Evolutionary conservation across 352 stramenopile genomes (phyloP).

Genomic region (Globisporangium cederbergense): DNA sequence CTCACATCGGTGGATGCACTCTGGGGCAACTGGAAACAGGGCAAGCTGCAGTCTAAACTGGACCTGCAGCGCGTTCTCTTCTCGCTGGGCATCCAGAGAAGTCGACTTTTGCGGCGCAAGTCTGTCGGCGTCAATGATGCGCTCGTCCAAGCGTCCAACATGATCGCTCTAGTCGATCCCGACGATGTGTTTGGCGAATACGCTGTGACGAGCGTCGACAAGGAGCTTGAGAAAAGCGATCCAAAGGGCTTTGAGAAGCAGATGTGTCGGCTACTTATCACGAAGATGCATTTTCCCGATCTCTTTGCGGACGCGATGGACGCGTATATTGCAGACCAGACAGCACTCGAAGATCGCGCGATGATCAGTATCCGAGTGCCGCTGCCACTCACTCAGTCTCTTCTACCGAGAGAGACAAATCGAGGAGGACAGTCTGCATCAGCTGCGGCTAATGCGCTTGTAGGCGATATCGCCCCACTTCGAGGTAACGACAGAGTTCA

Average conservation of each 20-base stretch:
- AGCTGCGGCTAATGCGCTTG: slow-evolving; percentile 2
- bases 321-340: slow-evolving; percentile 16
- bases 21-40: slow-evolving; percentile 49
- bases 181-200: slow-evolving; percentile 8
- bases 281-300: slow-evolving; percentile 37
- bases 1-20: slow-evolving; percentile 24
- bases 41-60: slow-evolving; percentile 18
- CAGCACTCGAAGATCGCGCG: background rate
- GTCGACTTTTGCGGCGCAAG: slow-evolving; percentile 12
- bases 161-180: background rate
- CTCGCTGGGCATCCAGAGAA: slow-evolving; percentile 13
- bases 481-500: slow-evolving; percentile 1
- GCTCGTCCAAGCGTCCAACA: background rate
- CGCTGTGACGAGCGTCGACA: background rate
- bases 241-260: slow-evolving; percentile 13
- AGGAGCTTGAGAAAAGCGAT: background rate
- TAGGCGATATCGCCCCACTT: slow-evolving; percentile 2
- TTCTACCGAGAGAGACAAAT: background rate
- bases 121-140: background rate
- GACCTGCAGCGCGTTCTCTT: slow-evolving; percentile 21
- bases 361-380: background rate
- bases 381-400: background rate
- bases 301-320: slow-evolving; percentile 19
- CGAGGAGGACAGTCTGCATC: background rate
- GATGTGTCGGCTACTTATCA: slow-evolving; percentile 27